These are phyloP conservation scores for Candida arabinofermentans DNA, from an alignment of 805 yeast species.

Conservation along the genomic window DNA sequence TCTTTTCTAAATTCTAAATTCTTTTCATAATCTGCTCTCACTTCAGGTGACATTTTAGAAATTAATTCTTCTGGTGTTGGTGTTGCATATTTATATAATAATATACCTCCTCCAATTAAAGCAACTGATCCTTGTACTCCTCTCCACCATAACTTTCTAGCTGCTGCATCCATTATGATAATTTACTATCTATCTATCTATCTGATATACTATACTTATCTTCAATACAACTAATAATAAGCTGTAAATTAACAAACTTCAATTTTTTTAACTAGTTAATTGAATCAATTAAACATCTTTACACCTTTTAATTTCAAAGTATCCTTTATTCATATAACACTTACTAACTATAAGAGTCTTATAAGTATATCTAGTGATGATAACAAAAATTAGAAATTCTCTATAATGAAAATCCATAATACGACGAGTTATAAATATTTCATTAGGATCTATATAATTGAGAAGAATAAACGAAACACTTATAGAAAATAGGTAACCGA, in stretches of 20 bases:
- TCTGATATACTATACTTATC: background rate
- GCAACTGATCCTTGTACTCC: constrained; percentile 49
- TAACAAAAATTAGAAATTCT: too few relatives aligned
- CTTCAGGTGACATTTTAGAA: constrained; percentile 74
- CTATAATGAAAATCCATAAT: too few relatives aligned
- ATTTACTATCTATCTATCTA: background rate
- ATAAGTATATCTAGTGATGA: too few relatives aligned
- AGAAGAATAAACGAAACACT: too few relatives aligned
- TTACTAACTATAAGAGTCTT: too few relatives aligned
- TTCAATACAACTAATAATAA: background rate
- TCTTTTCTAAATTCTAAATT: constrained; percentile 56
- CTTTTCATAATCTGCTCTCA: constrained; percentile 68
- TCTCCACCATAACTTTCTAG: constrained; percentile 25
- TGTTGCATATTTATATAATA: constrained; percentile 66
- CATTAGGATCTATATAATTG: too few relatives aligned
- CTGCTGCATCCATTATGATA: constrained; percentile 3
- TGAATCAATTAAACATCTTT: too few relatives aligned
- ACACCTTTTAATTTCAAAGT: too few relatives aligned
- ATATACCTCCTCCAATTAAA: constrained; percentile 67
- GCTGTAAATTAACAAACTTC: background rate
- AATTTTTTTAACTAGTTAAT: background rate
- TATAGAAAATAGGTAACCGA: too few relatives aligned
- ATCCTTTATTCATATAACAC: too few relatives aligned
- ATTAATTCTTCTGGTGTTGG: constrained; percentile 84
- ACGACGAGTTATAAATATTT: too few relatives aligned